Percentiles rank a stretch among this genome's conserved stretches.
Evolutionary conservation across 2,329 filamentous ascomycete genomes (phyloP).

Genomic region (Gliomastix tumulicola): DNA sequence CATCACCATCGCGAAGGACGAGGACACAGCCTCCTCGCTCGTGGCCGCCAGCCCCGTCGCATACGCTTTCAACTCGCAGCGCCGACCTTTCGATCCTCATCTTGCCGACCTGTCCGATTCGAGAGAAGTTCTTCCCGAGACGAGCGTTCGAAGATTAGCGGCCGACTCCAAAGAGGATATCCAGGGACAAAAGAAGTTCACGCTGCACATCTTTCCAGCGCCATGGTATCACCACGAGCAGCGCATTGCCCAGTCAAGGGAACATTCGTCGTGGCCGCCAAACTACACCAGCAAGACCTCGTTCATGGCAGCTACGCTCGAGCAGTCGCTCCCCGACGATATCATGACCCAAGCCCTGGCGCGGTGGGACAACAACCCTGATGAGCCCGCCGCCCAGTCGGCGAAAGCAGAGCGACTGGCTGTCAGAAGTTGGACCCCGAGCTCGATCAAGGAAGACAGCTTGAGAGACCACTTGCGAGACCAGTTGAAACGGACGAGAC

Average conservation of each 20-base stretch:
- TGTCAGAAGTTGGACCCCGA: not conserved
- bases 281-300: constrained; percentile 12
- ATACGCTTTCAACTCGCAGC: constrained; percentile 28
- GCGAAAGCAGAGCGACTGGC: not conserved
- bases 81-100: constrained; percentile 24
- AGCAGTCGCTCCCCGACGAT: constrained; percentile 19
- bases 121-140: too few relatives aligned
- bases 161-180: too few relatives aligned
- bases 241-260: constrained; percentile 22
- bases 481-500: not conserved
- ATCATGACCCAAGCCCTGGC: constrained; percentile 19
- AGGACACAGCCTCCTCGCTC: constrained; percentile 29
- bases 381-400: not conserved
- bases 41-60: constrained; percentile 36
- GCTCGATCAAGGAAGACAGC: not conserved
- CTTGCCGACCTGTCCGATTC: too few relatives aligned
- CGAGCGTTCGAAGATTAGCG: too few relatives aligned
- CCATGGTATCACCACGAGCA: constrained; percentile 30
- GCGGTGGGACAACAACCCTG: constrained; percentile 22
- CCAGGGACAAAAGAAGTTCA: constrained; percentile 26
- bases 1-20: constrained; percentile 37
- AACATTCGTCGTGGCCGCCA: constrained; percentile 28
- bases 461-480: too few relatives aligned
- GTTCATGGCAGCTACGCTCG: constrained; percentile 19
- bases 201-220: constrained; percentile 30